Conservation (phyloP, 495 filamentous ascomycete genomes). For the Penicillium arizonense region DNA sequence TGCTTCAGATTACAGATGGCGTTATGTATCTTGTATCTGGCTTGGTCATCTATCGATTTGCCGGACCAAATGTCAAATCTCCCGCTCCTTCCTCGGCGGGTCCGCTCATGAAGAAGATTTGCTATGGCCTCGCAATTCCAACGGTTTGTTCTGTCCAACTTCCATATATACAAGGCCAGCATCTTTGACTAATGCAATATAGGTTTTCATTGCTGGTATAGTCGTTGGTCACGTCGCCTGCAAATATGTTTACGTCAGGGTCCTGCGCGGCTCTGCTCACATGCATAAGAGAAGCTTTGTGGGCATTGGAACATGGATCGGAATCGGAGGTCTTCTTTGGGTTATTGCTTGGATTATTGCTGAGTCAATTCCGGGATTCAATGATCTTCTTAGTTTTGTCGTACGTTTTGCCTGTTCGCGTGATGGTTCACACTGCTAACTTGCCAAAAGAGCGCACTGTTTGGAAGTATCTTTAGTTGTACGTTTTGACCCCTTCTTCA, state of each 20-base stretch:
- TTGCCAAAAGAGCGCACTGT: slow-evolving; percentile 21
- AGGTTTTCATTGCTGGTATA: slow-evolving; percentile 61
- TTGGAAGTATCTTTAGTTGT: slow-evolving; percentile 40
- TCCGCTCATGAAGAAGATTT: slow-evolving; percentile 62
- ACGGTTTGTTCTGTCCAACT: slow-evolving; percentile 38
- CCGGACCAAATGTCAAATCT: slow-evolving; percentile 60
- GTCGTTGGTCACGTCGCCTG: slow-evolving; percentile 58
- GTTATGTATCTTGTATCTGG: slow-evolving; percentile 64
- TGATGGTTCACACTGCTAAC: slow-evolving; percentile 5
- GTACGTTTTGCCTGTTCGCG: slow-evolving; percentile 10
- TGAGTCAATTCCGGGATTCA: slow-evolving; percentile 68
- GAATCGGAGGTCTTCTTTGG: slow-evolving; percentile 52
- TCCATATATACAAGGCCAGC: background rate
- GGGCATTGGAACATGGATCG: slow-evolving; percentile 51
- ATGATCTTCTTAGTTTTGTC: slow-evolving; percentile 49
- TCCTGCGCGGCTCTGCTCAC: slow-evolving; percentile 51
- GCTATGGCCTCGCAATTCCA: slow-evolving; percentile 72
- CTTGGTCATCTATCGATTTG: slow-evolving; percentile 66
- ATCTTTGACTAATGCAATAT: background rate
- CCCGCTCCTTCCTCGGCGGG: slow-evolving; percentile 68
- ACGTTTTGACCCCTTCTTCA: background rate
- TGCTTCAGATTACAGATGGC: slow-evolving; percentile 60
- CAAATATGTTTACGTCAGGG: slow-evolving; percentile 62
- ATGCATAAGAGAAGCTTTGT: slow-evolving; percentile 56
- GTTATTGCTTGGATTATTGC: slow-evolving; percentile 65